Conservation (phyloP, 305 asterid species). For the Rubia tinctorum region DNA sequence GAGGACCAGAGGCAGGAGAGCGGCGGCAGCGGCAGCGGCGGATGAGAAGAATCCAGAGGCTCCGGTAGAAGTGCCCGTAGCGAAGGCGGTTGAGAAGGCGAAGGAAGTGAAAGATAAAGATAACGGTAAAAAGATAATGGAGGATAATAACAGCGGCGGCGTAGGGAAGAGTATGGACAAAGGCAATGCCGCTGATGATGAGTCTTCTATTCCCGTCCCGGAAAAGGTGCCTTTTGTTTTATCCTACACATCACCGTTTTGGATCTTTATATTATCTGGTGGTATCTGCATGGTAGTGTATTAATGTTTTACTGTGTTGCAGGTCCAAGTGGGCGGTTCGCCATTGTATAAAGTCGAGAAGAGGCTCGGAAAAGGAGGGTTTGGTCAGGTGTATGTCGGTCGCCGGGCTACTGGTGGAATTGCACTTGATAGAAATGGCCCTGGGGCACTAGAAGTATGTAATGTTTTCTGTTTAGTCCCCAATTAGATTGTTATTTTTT, state of each 20-base stretch:
- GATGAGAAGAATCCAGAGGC: constrained; percentile 49
- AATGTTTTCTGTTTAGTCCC: background rate
- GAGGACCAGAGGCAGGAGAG: constrained; percentile 63
- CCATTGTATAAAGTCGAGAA: constrained; percentile 63
- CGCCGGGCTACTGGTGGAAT: constrained; percentile 60
- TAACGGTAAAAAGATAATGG: constrained; percentile 58
- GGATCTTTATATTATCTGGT: background rate
- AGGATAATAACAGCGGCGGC: constrained; percentile 47
- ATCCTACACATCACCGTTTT: background rate
- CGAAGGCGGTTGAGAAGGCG: constrained; percentile 30
- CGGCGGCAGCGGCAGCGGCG: constrained; percentile 54
- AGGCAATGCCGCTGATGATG: constrained; percentile 64
- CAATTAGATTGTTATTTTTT: background rate
- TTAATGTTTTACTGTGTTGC: constrained; percentile 12
- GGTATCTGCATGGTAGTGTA: background rate
- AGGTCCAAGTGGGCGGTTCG: constrained; percentile 93
- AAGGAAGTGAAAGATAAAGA: constrained; percentile 39
- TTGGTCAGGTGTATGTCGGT: constrained; percentile 90
- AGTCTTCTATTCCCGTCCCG: constrained; percentile 56
- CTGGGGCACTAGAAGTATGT: constrained; percentile 63
- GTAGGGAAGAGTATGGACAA: constrained; percentile 40
- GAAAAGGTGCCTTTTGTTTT: constrained; percentile 45
- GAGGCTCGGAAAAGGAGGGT: constrained; percentile 94
- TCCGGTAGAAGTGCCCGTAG: constrained; percentile 32
- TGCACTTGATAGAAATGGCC: constrained; percentile 49